A percentile compares a stretch with the other conserved stretches of the same genome.
These are phyloP conservation scores for Sclerotinia borealis DNA, from an alignment of 2,329 filamentous ascomycete genomes.

Conservation along the genomic window DNA sequence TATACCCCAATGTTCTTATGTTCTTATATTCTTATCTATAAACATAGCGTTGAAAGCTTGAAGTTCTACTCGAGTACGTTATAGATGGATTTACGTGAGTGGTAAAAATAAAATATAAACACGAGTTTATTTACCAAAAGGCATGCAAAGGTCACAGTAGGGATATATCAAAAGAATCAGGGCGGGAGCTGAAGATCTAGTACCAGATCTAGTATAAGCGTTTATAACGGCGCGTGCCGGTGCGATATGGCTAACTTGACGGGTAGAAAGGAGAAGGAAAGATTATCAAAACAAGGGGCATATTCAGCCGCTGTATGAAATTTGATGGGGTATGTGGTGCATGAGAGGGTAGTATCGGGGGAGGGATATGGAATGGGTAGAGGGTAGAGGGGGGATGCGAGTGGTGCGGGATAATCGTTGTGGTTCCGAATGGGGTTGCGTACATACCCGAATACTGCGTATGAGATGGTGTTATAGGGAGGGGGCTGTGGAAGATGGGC, in stretches of 20 bases:
- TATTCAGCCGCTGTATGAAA: not conserved
- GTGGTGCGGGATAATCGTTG: not conserved
- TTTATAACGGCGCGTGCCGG: not conserved
- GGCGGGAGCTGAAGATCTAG: not conserved
- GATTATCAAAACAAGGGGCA: not conserved
- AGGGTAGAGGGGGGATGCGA: not conserved
- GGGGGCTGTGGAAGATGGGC: not conserved
- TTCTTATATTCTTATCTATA: too few species aligned
- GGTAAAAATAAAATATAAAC: too few species aligned
- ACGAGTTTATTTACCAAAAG: not conserved
- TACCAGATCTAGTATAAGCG: not conserved
- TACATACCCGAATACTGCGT: too few species aligned
- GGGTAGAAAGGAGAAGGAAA: not conserved
- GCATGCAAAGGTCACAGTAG: not conserved
- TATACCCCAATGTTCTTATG: too few species aligned
- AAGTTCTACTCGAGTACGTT: too few species aligned
- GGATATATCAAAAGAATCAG: not conserved
- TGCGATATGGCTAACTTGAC: not conserved
- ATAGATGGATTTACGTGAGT: too few species aligned
- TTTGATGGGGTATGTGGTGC: not conserved
- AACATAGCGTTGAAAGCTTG: too few species aligned
- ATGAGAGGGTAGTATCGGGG: not conserved
- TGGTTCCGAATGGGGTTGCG: not conserved
- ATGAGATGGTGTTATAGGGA: not conserved
- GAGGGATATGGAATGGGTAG: not conserved